phyloP scores from a whole-genome alignment of 148 eudicot species.

The Heliosperma pusillum region DNA sequence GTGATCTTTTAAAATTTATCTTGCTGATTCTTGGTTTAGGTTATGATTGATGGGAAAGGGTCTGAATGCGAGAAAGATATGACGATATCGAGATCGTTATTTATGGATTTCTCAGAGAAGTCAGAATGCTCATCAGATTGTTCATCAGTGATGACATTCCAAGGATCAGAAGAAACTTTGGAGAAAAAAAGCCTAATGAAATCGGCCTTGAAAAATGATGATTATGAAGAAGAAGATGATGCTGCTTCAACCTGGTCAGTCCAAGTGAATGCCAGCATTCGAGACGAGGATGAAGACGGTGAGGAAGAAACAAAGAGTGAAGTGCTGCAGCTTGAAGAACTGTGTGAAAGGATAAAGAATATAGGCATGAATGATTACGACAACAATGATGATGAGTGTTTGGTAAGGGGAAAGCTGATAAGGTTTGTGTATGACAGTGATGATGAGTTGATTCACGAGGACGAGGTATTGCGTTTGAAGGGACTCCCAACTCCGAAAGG shows the following conservation, averaged over 20 bases:
- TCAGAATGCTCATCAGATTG: conserved; percentile 42
- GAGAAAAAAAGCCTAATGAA: conserved; percentile 19
- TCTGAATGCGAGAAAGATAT: conserved; percentile 39
- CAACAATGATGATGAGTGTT: conserved; percentile 7
- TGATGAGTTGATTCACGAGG: conserved; percentile 44
- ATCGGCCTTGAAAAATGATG: background rate
- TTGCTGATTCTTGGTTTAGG: conserved; percentile 20
- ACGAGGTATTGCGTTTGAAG: conserved; percentile 36
- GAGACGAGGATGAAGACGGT: conserved; percentile 45
- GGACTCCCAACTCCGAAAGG: conserved; percentile 60
- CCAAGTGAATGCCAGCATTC: conserved; percentile 72
- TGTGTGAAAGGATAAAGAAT: conserved; percentile 61
- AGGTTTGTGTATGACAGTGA: conserved; percentile 71
- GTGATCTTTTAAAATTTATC: no score
- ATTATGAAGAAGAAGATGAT: conserved; percentile 50
- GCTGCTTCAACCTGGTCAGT: conserved; percentile 74
- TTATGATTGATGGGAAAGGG: conserved; percentile 27
- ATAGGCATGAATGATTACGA: conserved; percentile 31
- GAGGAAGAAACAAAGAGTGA: conserved; percentile 33
- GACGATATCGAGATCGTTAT: conserved; percentile 54
- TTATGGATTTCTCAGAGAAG: conserved; percentile 65
- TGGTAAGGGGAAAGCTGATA: conserved; percentile 42
- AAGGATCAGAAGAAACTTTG: conserved; percentile 18
- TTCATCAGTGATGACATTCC: conserved; percentile 31
- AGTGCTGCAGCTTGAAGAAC: conserved; percentile 37